Base-by-base conservation (phyloP, 139 green algal species). In the Ettlia oleoabundans region DNA sequence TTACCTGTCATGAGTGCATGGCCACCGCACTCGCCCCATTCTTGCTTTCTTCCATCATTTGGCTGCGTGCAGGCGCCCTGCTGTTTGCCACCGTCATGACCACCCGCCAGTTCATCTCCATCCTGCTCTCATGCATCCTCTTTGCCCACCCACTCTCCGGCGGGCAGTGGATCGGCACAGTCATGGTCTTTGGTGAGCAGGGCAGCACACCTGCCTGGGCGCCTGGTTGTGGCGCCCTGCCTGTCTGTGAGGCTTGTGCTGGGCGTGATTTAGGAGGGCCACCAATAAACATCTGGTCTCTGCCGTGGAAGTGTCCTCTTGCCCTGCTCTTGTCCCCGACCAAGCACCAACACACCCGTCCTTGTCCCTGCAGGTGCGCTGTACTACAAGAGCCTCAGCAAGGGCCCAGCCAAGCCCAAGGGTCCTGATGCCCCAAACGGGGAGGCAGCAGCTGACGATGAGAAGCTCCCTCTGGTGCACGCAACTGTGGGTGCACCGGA, bases 61-160 rank as follows among this genome's bases (percentile, higher is more conserved):
- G 63, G 26, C 63, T 18, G 19, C 63, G 24, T 19, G 28, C 63
- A 21, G 26, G 63, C 10, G 93, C 94, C 40, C 90, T 98, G 35
- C 75, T 96, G 19, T 97, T 99, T 80, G 96, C 96, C 19, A 95
- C 93, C 41, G 92, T 98, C 76, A 99, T 99, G 96, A 99, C 95
- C 21, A 96, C 93, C 1, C 89, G 96, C 33, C 95, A 98, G 86
- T 95, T 97, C 74, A 67, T 98, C 38, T 97, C 93, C 76, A 97
- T 99, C 81, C 88, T 98, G 38, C 82, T 97, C 37, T 98, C 93
- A 13, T 95, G 91, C 67, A 61, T 97, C 35, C 67, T 98, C 5
- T 99, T 98, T 73, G 81, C 80, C 22, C 96, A 98, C 82, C 87
- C 89, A 0, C 90, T 99, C 3, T 85, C 88, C 18, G 3, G 32